Percentiles rank a stretch among this genome's conserved stretches.
These are phyloP conservation scores for Eimeria tenella DNA, from an alignment of 169 alveolate species.

Conservation along the genomic window DNA sequence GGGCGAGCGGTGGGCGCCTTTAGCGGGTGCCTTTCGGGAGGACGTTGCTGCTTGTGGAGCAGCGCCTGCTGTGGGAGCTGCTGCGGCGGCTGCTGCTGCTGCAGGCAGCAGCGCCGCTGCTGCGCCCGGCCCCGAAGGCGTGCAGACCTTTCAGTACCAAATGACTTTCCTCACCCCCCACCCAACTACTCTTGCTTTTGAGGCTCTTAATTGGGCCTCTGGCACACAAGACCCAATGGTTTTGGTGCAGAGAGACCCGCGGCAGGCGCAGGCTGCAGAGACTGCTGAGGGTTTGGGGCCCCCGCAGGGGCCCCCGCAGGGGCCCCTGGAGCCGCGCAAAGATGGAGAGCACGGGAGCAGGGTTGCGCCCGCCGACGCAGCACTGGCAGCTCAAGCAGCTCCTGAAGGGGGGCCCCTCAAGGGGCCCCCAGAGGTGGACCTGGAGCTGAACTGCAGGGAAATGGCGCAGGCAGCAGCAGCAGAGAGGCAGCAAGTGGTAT, in stretches of 20 bases:
- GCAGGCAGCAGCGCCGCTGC: neutral
- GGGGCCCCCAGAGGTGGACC: too few relatives aligned
- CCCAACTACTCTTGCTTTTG: constrained; percentile 66
- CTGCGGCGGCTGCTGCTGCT: neutral
- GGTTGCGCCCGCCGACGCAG: too few relatives aligned
- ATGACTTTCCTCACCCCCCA: constrained; percentile 65
- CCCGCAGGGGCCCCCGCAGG: too few relatives aligned
- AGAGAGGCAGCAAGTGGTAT: too few relatives aligned
- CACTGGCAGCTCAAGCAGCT: too few relatives aligned
- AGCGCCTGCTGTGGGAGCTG: neutral
- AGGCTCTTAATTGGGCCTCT: constrained; percentile 67
- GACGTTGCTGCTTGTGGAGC: neutral
- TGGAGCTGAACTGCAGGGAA: too few relatives aligned
- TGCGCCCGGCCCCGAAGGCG: neutral
- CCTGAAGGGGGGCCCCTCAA: too few relatives aligned
- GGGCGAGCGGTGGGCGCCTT: neutral
- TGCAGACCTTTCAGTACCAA: constrained; percentile 51
- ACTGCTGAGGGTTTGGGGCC: too few relatives aligned
- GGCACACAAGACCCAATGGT: constrained; percentile 63
- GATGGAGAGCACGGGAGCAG: too few relatives aligned
- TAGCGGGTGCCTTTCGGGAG: neutral
- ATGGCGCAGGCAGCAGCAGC: too few relatives aligned
- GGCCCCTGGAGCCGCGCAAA: too few relatives aligned
- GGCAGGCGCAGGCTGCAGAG: neutral
- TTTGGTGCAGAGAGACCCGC: constrained; percentile 39